Evolutionary conservation across 2,329 filamentous ascomycete species (phyloP), one percentile per base, ranked within the genome.

Genomic region (Pestalotiopsis sp.): DNA sequence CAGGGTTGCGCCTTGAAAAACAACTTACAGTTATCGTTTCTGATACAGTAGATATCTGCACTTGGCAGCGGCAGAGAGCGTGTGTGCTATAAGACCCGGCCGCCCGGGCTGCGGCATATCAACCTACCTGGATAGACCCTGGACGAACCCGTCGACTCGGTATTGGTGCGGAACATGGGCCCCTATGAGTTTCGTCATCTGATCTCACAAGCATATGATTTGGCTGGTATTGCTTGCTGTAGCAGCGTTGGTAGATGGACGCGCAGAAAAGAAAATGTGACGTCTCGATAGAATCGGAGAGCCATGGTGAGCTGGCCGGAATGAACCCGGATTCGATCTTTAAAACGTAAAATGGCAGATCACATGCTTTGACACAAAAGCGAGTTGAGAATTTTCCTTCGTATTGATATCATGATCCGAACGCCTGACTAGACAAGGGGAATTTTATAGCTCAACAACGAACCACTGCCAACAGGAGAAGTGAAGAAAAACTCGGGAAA

Each of bases 401-500:
- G 58, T 61, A 38, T 61, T 61, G 26, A 61, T 35, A 35, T 61
- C 58, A 61, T 61, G 58, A 63, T 63, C 60, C 40, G 60, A 63
- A 63, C 60, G 60, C 60, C 60, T 63, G 39, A 63, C 38, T 48
- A 30, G 44, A 62, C 30, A 65, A 65, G 20, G 67, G 67, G 64
- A 60, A 68, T 68, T 68, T 60, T 68, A 68, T 58, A 63, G 60
- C 48, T 64, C 39, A 39, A 35, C 30, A 35, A 66, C 59, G 59
- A 68, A 68, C 67, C 67, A 66, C 67, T 68, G 67, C 67, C 67
- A 55, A 63, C 61, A 62, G 35, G 44, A 60, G 64, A 60, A 60
- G 24, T 24, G 64, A 66, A 63, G 24, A 58, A 62, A 65, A 24
- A 57, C 4, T 62, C 61, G 40, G 55, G 40, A 66, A 24, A 35